These are phyloP conservation scores for Dipteronia dyeriana DNA, from an alignment of 345 rosid genomes.

Conservation along the genomic window DNA sequence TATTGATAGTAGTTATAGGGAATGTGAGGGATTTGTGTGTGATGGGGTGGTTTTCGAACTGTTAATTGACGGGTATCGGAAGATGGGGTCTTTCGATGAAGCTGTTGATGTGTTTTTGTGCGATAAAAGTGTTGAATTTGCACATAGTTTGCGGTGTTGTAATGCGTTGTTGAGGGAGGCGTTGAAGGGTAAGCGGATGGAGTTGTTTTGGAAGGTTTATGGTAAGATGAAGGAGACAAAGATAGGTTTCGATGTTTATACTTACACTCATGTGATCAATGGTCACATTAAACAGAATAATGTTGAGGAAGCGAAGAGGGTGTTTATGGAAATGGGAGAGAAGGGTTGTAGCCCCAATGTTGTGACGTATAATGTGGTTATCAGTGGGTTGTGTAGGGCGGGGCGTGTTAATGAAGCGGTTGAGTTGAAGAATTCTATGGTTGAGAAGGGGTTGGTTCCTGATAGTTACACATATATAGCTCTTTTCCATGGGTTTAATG, in stretches of 20 bases:
- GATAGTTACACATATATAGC: conserved; percentile 29
- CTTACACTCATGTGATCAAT: conserved; percentile 36
- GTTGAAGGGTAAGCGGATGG: conserved; percentile 29
- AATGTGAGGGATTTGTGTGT: neutral
- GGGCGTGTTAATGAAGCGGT: conserved; percentile 35
- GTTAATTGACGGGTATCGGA: conserved; percentile 31
- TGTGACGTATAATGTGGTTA: conserved; percentile 36
- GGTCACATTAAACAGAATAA: conserved; percentile 29
- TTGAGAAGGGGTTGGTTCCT: conserved; percentile 32
- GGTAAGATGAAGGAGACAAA: conserved; percentile 29
- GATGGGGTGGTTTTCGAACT: conserved; percentile 24
- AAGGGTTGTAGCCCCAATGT: conserved; percentile 33
- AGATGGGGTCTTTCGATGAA: conserved; percentile 21
- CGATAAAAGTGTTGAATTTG: conserved; percentile 19
- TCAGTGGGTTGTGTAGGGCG: conserved; percentile 34
- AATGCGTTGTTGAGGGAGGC: conserved; percentile 38
- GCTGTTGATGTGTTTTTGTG: conserved; percentile 34
- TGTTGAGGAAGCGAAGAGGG: conserved; percentile 24
- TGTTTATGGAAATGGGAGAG: conserved; percentile 36
- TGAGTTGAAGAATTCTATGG: conserved; percentile 30
- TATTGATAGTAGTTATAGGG: conserved; percentile 19
- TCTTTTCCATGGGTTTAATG: conserved; percentile 34
- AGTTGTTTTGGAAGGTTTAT: conserved; percentile 39
- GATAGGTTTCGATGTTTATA: conserved; percentile 28
- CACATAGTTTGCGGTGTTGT: conserved; percentile 28